Evolutionary conservation across 768 basidiomycete genomes (phyloP).

Genomic region (Termitomyces titanicus): DNA sequence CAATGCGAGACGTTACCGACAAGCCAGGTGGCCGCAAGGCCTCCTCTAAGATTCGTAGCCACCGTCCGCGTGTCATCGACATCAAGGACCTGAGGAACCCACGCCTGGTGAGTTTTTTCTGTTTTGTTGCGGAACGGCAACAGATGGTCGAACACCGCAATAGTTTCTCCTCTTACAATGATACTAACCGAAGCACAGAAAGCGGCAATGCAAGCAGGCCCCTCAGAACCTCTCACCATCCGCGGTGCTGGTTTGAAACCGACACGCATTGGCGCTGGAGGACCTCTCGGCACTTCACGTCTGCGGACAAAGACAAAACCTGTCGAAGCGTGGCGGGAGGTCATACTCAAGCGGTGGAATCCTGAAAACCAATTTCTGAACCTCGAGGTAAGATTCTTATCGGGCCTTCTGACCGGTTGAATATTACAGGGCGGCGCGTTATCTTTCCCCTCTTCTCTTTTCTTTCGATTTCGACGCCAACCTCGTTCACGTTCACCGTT

Average conservation of each 20-base stretch:
- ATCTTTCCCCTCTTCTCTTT: background rate
- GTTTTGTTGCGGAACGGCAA: slow-evolving; percentile 19
- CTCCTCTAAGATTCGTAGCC: slow-evolving; percentile 54
- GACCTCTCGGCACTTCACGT: background rate
- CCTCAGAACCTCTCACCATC: slow-evolving; percentile 57
- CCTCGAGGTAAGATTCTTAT: slow-evolving; percentile 61
- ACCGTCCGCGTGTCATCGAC: slow-evolving; percentile 60
- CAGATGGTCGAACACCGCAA: background rate
- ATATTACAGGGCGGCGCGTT: slow-evolving; percentile 9
- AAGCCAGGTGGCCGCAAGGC: slow-evolving; percentile 75
- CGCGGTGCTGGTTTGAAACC: slow-evolving; percentile 46
- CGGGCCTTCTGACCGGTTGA: slow-evolving; percentile 15
- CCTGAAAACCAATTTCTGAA: slow-evolving; percentile 68
- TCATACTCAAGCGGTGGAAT: slow-evolving; percentile 74
- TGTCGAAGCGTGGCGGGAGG: slow-evolving; percentile 71
- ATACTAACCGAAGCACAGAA: slow-evolving; percentile 17
- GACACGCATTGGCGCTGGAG: background rate
- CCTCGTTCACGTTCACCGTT: slow-evolving; percentile 16
- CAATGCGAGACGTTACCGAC: slow-evolving; percentile 68
- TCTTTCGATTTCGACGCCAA: slow-evolving; percentile 9
- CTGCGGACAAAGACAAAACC: slow-evolving; percentile 23
- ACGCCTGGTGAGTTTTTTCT: slow-evolving; percentile 66
- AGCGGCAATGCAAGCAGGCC: slow-evolving; percentile 32
- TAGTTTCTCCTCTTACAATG: background rate
- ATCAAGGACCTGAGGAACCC: slow-evolving; percentile 48